Base-by-base conservation (phyloP, 2,329 filamentous ascomycete species). In the Xylariaceae sp. region DNA sequence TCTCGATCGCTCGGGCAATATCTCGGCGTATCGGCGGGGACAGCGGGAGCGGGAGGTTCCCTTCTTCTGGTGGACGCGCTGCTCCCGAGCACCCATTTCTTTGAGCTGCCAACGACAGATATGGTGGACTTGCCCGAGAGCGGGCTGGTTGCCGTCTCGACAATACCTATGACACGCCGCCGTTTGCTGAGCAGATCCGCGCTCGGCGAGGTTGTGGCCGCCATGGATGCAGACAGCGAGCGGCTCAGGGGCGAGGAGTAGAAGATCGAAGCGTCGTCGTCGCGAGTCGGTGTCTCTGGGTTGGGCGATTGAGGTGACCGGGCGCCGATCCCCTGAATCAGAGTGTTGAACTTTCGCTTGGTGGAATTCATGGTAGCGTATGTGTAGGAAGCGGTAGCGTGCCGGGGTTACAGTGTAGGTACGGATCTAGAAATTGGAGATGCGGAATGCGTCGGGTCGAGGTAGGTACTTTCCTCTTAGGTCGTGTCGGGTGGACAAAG, bases 1-100 rank as follows among this genome's bases (percentile, higher is more conserved):
- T 86, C 85, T 56, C 94, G 88, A 72, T 94, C 92, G 76, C 87
- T 89, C 0, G 94, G 93, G 56, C 89, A 89, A 76, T 94, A 97
- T 68, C 88, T 90, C 1, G 89, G 85, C 45, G 68, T 71, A 47
- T 66, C 76, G 2, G 69, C 71, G 18, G 69, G 65, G 23, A 30
- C 23, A 30, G 5, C 23, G 23, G 23, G 23, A 30, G 23, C 23
- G 23, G 23, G 23, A 4, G n/a, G 55, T 51, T 48, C 49, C 71
- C 67, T 55, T 71, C 39, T 63, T 66, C 60, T 42, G 64, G 57
- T 67, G 59, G 44, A 65, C 58, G 51, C 66, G 15, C 64, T 71
- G 15, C 62, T 62, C n/a, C 51, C 55, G 13, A 62, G 65, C 55
- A 67, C 73, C 73, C 74, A 78, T 61, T 77, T 79, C 62, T 74